Evolutionary conservation across 805 yeast genomes (phyloP), one percentile per base, ranked within the genome.

Genomic region (Millerozyma acaciae): DNA sequence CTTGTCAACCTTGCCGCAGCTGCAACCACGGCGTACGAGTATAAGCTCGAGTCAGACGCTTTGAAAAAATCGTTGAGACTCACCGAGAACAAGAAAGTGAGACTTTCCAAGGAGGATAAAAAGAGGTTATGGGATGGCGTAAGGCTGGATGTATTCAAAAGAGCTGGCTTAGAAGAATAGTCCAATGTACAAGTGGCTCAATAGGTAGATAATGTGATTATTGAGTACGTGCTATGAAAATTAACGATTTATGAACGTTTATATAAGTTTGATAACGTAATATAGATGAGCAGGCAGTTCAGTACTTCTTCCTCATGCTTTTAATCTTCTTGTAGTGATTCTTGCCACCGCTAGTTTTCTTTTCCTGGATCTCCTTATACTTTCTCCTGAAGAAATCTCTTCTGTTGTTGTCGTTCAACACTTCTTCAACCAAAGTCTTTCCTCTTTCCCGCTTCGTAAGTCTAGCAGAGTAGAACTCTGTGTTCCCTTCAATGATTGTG

Each of bases 361-460:
- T 64, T 8, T 57, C 66, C 58, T 87, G 96, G 39, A 90, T 85
- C 51, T 87, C 95, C 21, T 63, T 55, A 54, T 84, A 90, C 60
- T 84, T 84, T 47, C 88, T 76, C 70, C 84, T 84, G 73, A 88
- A 89, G 65, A 88, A 90, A 42, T 75, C 72, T 45, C 74, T 75
- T 3, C 85, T 66, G 26, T 76, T 77, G 30, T 69, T 72, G 52
- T 87, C 95, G 35, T 80, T 74, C 64, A 93, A 65, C 26, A 93
- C 68, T 55, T 89, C 94, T 39, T 84, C 93, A 24, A 89, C 80
- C 45, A 93, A 70, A 1, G 90, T 84, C 38, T 68, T 68, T 38
- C 88, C 87, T 45, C 95, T 76, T 46, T 84, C 79, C 49, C 75
- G 83, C 44, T 77, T 76, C 34, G 76, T 70, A 43, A 90, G 47